Evolutionary conservation across 768 basidiomycete species (phyloP).

Genomic region (Hirschioporus abietinus): DNA sequence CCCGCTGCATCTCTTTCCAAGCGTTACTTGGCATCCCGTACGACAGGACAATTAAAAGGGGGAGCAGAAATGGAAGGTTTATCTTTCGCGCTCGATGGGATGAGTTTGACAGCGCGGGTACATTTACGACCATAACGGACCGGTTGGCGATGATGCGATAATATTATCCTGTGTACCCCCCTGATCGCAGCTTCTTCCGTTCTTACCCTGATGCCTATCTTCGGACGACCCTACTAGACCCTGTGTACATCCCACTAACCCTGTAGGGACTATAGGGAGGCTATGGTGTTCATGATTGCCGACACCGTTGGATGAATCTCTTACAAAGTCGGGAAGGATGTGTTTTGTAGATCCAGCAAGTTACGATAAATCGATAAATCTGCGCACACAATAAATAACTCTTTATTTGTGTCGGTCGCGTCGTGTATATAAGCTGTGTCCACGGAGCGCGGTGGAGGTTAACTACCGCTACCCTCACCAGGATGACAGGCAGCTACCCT

Average conservation of each 20-base stretch:
- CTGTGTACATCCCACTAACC: not conserved
- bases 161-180: not conserved
- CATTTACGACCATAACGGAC: not conserved
- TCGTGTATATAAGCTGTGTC: not conserved
- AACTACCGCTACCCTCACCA: not conserved
- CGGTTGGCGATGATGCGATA: not conserved
- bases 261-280: not conserved
- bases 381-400: not conserved
- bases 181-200: not conserved
- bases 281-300: not conserved
- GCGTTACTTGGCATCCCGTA: not conserved
- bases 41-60: not conserved
- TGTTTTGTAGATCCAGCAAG: not conserved
- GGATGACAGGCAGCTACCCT: conserved; percentile 45
- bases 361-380: not conserved
- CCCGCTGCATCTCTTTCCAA: not conserved
- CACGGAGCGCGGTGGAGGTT: not conserved
- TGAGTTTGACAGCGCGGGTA: not conserved
- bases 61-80: not conserved
- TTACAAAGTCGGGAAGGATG: not conserved
- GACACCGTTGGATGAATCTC: not conserved
- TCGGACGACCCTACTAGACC: not conserved
- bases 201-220: not conserved
- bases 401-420: not conserved
- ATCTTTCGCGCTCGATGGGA: not conserved